Evolutionary conservation across 2,329 filamentous ascomycete genomes (phyloP).

Genomic region (Diaporthe eres): DNA sequence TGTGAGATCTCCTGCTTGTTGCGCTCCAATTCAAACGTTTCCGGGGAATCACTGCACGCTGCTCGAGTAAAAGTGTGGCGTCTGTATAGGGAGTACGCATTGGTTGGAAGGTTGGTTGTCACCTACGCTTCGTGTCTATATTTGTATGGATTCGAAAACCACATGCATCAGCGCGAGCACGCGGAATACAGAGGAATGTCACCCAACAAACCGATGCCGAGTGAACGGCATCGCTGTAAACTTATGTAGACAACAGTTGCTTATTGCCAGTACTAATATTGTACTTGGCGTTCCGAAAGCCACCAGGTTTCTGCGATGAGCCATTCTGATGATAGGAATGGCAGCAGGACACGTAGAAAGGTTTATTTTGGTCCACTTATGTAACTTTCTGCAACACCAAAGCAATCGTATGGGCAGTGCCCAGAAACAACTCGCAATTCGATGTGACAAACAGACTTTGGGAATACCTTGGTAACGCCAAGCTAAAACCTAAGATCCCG

Average conservation of each 20-base stretch:
- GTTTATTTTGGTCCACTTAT: not conserved
- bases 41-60: no score
- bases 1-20: no score
- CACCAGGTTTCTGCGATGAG: not conserved
- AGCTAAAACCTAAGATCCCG: not conserved
- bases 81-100: no score
- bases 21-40: no score
- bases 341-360: not conserved
- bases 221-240: no score
- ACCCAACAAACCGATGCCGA: no score
- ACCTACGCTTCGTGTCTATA: no score
- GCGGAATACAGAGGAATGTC: no score
- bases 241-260: not conserved
- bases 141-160: no score
- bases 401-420: not conserved
- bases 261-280: fast-evolving
- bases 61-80: no score
- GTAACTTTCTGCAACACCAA: not conserved
- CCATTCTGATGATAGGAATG: not conserved
- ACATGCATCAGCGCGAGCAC: no score
- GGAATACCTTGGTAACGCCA: not conserved
- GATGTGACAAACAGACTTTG: not conserved
- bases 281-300: not conserved
- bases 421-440: not conserved
- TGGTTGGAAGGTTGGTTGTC: no score